Conservation (phyloP, 495 filamentous ascomycete genomes). For the Amphirosellinia nigrospora region DNA sequence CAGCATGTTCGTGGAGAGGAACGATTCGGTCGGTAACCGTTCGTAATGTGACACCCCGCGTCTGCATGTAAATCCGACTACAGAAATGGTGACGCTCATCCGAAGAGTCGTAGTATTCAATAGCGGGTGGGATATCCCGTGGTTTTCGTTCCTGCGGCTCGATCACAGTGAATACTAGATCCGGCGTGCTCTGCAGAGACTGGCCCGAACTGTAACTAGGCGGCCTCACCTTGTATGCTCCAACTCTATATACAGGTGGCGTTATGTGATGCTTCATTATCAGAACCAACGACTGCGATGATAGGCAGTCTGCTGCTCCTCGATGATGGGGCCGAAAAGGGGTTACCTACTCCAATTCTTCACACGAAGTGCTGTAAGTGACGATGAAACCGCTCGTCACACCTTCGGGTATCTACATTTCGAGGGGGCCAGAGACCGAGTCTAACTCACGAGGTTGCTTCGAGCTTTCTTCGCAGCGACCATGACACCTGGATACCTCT, state of each 20-base stretch:
- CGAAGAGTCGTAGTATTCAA: neutral
- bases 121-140: neutral
- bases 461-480: too few species aligned
- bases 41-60: neutral
- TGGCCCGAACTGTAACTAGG: neutral
- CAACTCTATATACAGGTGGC: neutral
- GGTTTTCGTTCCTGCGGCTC: neutral
- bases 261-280: neutral
- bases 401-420: neutral
- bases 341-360: neutral
- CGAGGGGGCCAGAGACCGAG: neutral
- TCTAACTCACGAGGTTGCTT: neutral
- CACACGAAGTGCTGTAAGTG: neutral
- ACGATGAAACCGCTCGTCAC: neutral
- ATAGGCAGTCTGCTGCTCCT: neutral
- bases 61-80: slow-evolving; percentile 1
- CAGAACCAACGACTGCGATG: neutral
- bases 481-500: too few species aligned
- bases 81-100: neutral
- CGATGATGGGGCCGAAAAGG: neutral
- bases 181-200: neutral
- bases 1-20: neutral
- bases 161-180: neutral
- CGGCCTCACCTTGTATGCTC: neutral
- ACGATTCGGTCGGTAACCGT: neutral